Percentiles rank a stretch among this genome's conserved stretches.
phyloP scores from a whole-genome alignment of 2,329 filamentous ascomycete species.

The Cytospora chrysosperma region DNA sequence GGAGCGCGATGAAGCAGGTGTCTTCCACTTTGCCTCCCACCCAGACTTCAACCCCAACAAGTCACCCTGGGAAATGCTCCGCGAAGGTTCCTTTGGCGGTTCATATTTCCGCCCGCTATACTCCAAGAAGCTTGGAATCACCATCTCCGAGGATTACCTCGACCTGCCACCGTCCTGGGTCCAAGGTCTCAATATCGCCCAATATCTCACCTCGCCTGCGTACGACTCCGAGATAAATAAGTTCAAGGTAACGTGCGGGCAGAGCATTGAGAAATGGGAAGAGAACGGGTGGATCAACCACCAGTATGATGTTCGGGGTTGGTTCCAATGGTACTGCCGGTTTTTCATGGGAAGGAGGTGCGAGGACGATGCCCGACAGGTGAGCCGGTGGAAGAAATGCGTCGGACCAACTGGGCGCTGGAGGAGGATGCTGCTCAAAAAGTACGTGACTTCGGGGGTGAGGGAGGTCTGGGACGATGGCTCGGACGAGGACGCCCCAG shows the following conservation, averaged over 20 bases:
- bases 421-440: constrained; percentile 51
- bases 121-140: constrained; percentile 41
- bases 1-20: constrained; percentile 40
- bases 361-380: constrained; percentile 51
- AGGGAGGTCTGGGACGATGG: constrained; percentile 45
- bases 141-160: constrained; percentile 45
- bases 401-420: constrained; percentile 52
- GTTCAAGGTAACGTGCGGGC: constrained; percentile 51
- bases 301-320: constrained; percentile 51
- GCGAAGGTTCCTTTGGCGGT: constrained; percentile 53
- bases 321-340: constrained; percentile 57
- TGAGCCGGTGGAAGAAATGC: constrained; percentile 51
- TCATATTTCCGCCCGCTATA: constrained; percentile 50
- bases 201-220: constrained; percentile 38
- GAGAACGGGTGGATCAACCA: constrained; percentile 55
- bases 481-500: constrained; percentile 38
- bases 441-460: constrained; percentile 45
- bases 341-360: constrained; percentile 52
- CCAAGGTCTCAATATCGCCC: constrained; percentile 37
- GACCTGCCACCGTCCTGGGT: constrained; percentile 47
- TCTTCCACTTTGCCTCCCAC: constrained; percentile 45
- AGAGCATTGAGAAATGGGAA: constrained; percentile 56
- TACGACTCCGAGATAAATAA: constrained; percentile 53
- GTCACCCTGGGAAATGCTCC: constrained; percentile 50
- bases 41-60: constrained; percentile 52